Conservation (phyloP, 1,284 basidiomycete species). For the Neotropicomus parvogracilis region DNA sequence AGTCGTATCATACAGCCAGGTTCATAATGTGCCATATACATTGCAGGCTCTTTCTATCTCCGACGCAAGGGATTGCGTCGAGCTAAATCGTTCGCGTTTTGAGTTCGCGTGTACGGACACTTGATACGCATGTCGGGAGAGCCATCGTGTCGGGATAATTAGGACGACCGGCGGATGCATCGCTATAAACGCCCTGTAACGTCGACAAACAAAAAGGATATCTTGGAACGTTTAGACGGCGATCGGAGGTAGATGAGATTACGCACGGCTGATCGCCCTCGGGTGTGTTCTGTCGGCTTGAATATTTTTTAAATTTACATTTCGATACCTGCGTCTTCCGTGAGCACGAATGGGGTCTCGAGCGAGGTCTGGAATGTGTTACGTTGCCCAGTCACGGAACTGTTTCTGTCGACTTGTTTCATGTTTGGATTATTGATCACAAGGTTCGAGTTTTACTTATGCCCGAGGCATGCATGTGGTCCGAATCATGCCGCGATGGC, state of each 20-base stretch:
- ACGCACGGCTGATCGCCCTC: constrained; percentile 1
- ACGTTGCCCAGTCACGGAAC: not conserved
- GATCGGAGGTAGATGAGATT: constrained; percentile 14
- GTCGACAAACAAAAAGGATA: not conserved
- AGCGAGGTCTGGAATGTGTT: not conserved
- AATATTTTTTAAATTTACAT: not conserved
- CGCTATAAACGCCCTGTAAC: not conserved
- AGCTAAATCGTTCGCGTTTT: constrained; percentile 10
- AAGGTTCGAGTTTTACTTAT: constrained; percentile 10
- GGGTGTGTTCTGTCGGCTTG: not conserved
- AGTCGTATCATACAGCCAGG: constrained; percentile 22
- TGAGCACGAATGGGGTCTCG: not conserved
- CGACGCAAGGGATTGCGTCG: not conserved
- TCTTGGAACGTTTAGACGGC: not conserved
- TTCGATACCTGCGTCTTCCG: not conserved
- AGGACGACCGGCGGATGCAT: not conserved
- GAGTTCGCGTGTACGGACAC: not conserved
- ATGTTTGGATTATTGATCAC: constrained; percentile 1
- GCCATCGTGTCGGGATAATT: not conserved
- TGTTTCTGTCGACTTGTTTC: constrained; percentile 5
- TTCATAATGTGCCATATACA: constrained; percentile 18
- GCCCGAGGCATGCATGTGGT: constrained; percentile 1
- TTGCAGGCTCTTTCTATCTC: not conserved
- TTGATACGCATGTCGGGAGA: not conserved
- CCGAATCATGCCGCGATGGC: not conserved